Percentiles rank a stretch among this genome's conserved stretches.
Evolutionary conservation across 73 alveolate species (phyloP).

Genomic region (Paramecium caudatum): DNA sequence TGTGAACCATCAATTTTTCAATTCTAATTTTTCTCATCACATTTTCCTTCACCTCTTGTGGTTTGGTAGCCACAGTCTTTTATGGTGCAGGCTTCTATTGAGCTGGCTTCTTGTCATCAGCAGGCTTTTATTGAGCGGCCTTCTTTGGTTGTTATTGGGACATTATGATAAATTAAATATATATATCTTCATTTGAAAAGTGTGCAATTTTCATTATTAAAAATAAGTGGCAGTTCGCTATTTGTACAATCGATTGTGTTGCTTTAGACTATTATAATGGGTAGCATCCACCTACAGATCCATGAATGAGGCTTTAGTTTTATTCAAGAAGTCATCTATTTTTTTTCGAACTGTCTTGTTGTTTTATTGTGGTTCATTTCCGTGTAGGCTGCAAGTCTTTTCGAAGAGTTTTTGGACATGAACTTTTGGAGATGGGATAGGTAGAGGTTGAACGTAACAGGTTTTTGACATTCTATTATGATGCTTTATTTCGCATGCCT

Average conservation of each 20-base stretch:
- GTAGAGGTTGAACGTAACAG: neutral
- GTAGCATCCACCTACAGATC: constrained; percentile 8
- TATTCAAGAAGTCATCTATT: neutral
- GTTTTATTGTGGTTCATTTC: neutral
- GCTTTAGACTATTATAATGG: neutral
- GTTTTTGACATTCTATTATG: constrained; percentile 17
- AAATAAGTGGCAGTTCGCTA: constrained; percentile 53
- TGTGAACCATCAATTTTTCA: constrained; percentile 83
- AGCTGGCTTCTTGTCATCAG: no score
- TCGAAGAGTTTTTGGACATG: constrained; percentile 26
- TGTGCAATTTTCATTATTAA: constrained; percentile 43
- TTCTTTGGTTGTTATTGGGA: no score
- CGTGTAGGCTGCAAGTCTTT: neutral
- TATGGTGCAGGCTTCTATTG: no score
- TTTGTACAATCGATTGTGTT: constrained; percentile 18
- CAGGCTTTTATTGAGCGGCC: no score
- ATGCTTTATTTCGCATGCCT: neutral
- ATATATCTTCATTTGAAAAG: no score
- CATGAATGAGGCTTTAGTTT: neutral
- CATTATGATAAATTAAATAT: no score
- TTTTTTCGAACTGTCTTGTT: neutral
- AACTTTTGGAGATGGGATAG: neutral
- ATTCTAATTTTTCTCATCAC: constrained; percentile 83
- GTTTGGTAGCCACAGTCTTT: no score
- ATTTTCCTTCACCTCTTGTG: neutral